phyloP scores from a whole-genome alignment of 257 asterid genomes.

The Nicotiana tomentosiformis region DNA sequence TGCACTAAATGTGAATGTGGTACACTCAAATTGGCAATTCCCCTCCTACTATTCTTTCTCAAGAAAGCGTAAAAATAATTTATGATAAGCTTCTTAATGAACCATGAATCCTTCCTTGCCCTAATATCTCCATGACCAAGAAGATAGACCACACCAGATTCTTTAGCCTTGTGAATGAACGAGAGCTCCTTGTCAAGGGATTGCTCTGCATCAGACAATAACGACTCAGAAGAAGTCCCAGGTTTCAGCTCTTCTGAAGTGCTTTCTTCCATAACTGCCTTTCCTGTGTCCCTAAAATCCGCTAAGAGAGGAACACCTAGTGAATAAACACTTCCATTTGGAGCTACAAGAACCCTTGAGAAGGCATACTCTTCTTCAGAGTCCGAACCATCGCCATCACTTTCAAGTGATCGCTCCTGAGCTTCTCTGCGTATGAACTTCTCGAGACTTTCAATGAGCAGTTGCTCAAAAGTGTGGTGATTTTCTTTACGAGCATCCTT shows the following conservation, averaged over 20 bases:
- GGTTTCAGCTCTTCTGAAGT: slow-evolving; percentile 38
- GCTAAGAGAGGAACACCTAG: slow-evolving; percentile 83
- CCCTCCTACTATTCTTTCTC: slow-evolving; percentile 88
- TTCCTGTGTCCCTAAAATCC: slow-evolving; percentile 50
- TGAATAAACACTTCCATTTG: slow-evolving; percentile 85
- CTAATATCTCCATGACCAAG: slow-evolving; percentile 89
- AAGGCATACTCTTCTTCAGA: slow-evolving; percentile 48
- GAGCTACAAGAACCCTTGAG: slow-evolving; percentile 75
- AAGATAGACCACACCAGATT: slow-evolving; percentile 84
- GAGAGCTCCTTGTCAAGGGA: slow-evolving; percentile 87
- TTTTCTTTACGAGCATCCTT: slow-evolving; percentile 93
- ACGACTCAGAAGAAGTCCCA: slow-evolving; percentile 31
- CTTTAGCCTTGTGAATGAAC: slow-evolving; percentile 73
- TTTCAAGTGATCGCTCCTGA: slow-evolving; percentile 90
- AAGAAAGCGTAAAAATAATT: slow-evolving; percentile 87
- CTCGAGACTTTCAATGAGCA: slow-evolving; percentile 87
- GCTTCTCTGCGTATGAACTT: slow-evolving; percentile 93
- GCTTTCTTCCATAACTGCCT: slow-evolving; percentile 41
- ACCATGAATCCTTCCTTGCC: slow-evolving; percentile 94
- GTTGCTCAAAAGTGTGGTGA: slow-evolving; percentile 89
- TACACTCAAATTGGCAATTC: slow-evolving; percentile 76
- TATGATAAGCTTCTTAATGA: slow-evolving; percentile 79
- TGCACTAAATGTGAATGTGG: slow-evolving; percentile 86
- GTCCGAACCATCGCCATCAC: slow-evolving; percentile 68
- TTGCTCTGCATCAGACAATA: slow-evolving; percentile 55